A percentile compares a stretch with the other conserved stretches of the same genome.
These are phyloP conservation scores for Myrica gale DNA, from an alignment of 306 rosid species.

Conservation along the genomic window DNA sequence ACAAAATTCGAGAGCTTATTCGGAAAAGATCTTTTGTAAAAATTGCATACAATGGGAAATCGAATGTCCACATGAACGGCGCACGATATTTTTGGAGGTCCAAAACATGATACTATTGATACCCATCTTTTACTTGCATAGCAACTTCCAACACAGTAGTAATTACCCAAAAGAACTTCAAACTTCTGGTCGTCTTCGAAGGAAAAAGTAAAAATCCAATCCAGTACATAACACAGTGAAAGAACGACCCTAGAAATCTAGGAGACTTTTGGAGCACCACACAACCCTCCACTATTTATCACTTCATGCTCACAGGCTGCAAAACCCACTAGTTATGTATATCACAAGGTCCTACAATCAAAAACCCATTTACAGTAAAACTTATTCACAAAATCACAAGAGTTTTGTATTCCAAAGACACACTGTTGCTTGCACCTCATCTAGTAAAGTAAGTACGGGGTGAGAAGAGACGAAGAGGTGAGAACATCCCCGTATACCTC, in stretches of 20 bases:
- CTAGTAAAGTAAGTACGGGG: slow-evolving; percentile 46
- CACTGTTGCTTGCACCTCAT: slow-evolving; percentile 15
- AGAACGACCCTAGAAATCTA: background rate
- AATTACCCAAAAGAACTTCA: too few species aligned
- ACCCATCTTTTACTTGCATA: background rate
- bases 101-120: background rate
- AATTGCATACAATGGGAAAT: background rate
- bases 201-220: too few species aligned
- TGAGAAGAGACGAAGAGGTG: slow-evolving; percentile 81
- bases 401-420: background rate
- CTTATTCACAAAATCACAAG: background rate
- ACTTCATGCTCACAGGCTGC: background rate
- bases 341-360: background rate
- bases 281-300: background rate
- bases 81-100: slow-evolving; percentile 9
- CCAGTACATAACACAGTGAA: background rate
- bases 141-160: too few species aligned
- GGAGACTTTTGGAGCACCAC: background rate
- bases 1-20: background rate
- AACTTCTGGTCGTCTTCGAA: too few species aligned
- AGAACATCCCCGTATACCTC: slow-evolving; percentile 59
- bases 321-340: background rate
- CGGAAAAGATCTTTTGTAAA: background rate
- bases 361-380: background rate
- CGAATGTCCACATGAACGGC: slow-evolving; percentile 2